Evolutionary conservation across 805 yeast genomes (phyloP), one percentile per base, ranked within the genome.

Genomic region (Ogataea saltuana): DNA sequence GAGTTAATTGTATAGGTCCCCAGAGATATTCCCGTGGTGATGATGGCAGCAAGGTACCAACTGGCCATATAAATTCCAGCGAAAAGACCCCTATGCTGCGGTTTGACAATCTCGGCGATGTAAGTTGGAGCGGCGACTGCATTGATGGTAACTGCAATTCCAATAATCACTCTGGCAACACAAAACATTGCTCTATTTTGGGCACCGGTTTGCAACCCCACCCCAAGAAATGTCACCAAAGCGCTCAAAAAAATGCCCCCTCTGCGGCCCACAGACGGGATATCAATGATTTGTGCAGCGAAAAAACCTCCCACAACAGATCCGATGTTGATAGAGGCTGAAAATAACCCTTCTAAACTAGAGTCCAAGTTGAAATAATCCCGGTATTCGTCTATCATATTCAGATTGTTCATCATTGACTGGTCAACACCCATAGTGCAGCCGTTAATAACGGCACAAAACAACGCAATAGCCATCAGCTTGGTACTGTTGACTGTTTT

Each of bases 141-240:
- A 31, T 61, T 60, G 21, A 64, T 42, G 11, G 60, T 54, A n/a
- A 50, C 53, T 3, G 69, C 72, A 33, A 65, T 44, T 20, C 74
- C 73, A 35, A 68, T 47, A 10, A 69, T 49, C 22, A 69, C 53
- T 46, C 74, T 60, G 6, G 65, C 66, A 26, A 61, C 56, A 39
- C 65, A 46, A 48, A 69, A 68, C 64, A 68, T 67, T 3, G 63
- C 66, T 19, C 61, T 56, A 41, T 67, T 61, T 41, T 53, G 58
- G 19, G 74, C 65, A 3, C 68, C 63, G 16, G 69, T 60, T 48
- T 69, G 74, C 30, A 68, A 51, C 1, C 59, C 60, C n/a, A 65
- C 68, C 7, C 74, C 75, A 11, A 63, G 42, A 16, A 56, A 40
- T 10, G 60, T 48, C 30, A 62, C 31, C 20, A 52, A 16, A 18